A percentile compares a stretch with the other conserved stretches of the same genome.
Evolutionary conservation across 2,329 filamentous ascomycete species (phyloP).

Genomic region (Proliferodiscus dingleyae): DNA sequence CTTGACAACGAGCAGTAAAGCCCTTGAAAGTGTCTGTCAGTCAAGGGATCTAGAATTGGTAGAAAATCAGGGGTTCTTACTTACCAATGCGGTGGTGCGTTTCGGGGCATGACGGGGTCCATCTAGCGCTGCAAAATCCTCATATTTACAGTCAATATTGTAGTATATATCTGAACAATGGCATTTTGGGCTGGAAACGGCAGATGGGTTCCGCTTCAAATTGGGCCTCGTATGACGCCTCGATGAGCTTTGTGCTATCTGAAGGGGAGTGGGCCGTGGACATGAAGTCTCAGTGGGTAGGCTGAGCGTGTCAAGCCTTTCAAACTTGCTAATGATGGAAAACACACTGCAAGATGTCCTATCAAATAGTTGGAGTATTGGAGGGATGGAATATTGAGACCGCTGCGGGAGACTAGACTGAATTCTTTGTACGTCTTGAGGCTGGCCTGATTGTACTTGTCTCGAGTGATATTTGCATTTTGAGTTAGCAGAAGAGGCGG

Average conservation of each 20-base stretch:
- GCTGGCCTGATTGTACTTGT: slow-evolving; percentile 1
- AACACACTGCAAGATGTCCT: slow-evolving; percentile 13
- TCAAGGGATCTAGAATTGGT: too few species aligned
- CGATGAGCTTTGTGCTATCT: slow-evolving; percentile 7
- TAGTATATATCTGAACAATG: slow-evolving; percentile 4
- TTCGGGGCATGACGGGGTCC: neutral
- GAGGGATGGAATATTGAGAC: neutral
- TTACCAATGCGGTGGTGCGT: too few species aligned
- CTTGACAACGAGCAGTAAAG: neutral
- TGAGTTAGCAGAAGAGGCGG: too few species aligned
- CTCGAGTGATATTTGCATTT: neutral
- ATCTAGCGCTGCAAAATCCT: neutral
- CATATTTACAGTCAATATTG: slow-evolving; percentile 2
- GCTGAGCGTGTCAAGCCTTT: slow-evolving; percentile 25
- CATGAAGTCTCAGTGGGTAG: slow-evolving; percentile 12
- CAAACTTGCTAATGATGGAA: slow-evolving; percentile 27
- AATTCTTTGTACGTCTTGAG: neutral
- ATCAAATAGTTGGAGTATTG: neutral
- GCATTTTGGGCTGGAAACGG: slow-evolving; percentile 16
- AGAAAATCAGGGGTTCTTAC: too few species aligned
- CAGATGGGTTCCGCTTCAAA: slow-evolving; percentile 13
- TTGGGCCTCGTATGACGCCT: slow-evolving; percentile 2
- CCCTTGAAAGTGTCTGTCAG: too few species aligned
- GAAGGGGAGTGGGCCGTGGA: slow-evolving; percentile 19
- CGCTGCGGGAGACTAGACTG: neutral